Evolutionary conservation across 768 basidiomycete species (phyloP), one percentile per base, ranked within the genome.

Genomic region (Kwoniella newhampshirensis): DNA sequence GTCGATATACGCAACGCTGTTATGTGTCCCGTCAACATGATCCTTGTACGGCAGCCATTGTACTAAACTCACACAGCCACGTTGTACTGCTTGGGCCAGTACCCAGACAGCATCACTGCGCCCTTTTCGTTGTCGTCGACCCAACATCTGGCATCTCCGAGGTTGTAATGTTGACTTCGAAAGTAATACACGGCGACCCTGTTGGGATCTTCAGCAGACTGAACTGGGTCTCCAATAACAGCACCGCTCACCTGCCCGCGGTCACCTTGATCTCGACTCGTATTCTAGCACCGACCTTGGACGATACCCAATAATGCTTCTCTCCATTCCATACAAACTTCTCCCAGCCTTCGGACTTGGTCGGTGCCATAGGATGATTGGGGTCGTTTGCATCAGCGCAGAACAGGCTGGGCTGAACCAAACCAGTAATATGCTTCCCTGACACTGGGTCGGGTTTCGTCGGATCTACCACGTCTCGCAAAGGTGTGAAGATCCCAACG

Each of bases 141-240:
- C 74, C 74, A 75, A 49, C 74, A 75, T 40, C 49, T 59, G 0
- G 70, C 71, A 44, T 73, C 67, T 9, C 74, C 71, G 2, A 73
- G 54, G 53, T 71, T 53, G 46, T 71, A 72, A 43, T 63, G 51
- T 51, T 68, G 66, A 50, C 63, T 65, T 37, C 73, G 53, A 55
- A 65, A 75, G 52, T 73, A 75, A 45, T 75, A 75, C 4, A 75
- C 68, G 7, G 74, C 74, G 43, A 75, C 68, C 43, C 74, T 75
- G 37, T 21, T 18, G 28, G 21, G 30, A n/a, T 53, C 23, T 4
- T 23, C 17, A n/a, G n/a, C n/a, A 32, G 26, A n/a, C 6, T 15
- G 26, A 44, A 44, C 21, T 21, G 18, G 2, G 18, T 23, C 28
- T 17, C 27, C 9, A 13, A 48, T 13, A 36, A 30, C 25, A n/a